Evolutionary conservation across 345 rosid genomes (phyloP).

Genomic region (Geranium rotundifolium): DNA sequence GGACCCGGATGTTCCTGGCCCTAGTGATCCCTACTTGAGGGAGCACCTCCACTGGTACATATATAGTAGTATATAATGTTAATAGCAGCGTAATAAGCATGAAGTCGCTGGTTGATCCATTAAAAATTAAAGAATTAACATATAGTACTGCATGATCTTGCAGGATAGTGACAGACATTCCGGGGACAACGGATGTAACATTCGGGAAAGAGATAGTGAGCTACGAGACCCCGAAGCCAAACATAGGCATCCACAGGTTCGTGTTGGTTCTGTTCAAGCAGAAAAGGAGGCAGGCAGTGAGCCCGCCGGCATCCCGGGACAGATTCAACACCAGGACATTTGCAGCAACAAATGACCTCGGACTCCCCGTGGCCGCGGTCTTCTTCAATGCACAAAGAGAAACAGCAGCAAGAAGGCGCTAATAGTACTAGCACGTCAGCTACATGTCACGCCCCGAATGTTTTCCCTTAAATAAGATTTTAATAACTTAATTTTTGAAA

Average conservation of each 20-base stretch:
- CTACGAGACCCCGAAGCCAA: slow-evolving; percentile 24
- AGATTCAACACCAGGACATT: slow-evolving; percentile 15
- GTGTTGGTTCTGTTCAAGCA: slow-evolving; percentile 22
- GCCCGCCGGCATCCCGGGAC: slow-evolving; percentile 11
- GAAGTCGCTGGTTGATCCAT: no score
- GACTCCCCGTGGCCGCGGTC: slow-evolving; percentile 20
- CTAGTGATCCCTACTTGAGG: slow-evolving; percentile 21
- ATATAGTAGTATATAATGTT: no score
- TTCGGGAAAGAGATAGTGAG: slow-evolving; percentile 20
- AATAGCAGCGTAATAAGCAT: no score
- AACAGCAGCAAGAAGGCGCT: slow-evolving; percentile 25
- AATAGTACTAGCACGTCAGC: no score
- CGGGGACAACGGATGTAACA: slow-evolving; percentile 22
- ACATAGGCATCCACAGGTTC: slow-evolving; percentile 22
- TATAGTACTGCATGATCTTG: background rate
- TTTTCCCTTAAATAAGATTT: no score
- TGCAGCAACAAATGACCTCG: slow-evolving; percentile 17
- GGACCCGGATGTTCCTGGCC: slow-evolving; percentile 20
- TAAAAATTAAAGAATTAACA: no score
- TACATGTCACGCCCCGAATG: no score
- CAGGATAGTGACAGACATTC: slow-evolving; percentile 24
- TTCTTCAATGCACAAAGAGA: slow-evolving; percentile 30
- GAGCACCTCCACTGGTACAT: slow-evolving; percentile 22
- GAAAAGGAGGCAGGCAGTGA: slow-evolving; percentile 13
- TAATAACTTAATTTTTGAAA: no score